Percentiles rank a stretch among this genome's conserved stretches.
phyloP scores from a whole-genome alignment of 2,329 filamentous ascomycete species.

The Exophiala lecanii-corni region DNA sequence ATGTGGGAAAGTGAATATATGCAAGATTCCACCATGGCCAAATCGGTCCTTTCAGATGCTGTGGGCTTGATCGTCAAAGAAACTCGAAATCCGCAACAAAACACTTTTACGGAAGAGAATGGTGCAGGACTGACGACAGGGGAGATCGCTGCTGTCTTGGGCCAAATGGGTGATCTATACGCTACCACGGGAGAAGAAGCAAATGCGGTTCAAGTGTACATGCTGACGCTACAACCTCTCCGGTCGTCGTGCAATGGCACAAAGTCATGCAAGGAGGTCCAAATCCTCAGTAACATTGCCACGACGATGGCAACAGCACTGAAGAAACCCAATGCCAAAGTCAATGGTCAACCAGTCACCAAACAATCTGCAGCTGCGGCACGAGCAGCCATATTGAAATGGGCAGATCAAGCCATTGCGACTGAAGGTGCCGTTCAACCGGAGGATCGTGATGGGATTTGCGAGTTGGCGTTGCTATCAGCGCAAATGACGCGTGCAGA shows the following conservation, averaged over 20 bases:
- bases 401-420: constrained; percentile 26
- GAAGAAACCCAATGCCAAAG: constrained; percentile 24
- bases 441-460: constrained; percentile 24
- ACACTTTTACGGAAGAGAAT: constrained; percentile 50
- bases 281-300: constrained; percentile 26
- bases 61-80: constrained; percentile 77
- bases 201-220: constrained; percentile 26
- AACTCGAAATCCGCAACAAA: constrained; percentile 59
- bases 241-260: constrained; percentile 24
- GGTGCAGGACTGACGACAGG: constrained; percentile 36
- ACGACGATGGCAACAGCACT: constrained; percentile 24
- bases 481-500: constrained; percentile 25
- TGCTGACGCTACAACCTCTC: constrained; percentile 25
- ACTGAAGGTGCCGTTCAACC: constrained; percentile 20
- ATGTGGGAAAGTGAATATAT: constrained; percentile 75
- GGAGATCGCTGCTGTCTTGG: constrained; percentile 33
- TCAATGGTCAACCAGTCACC: constrained; percentile 26
- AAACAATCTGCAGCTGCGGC: constrained; percentile 21
- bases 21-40: constrained; percentile 66
- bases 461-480: constrained; percentile 20
- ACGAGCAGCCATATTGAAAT: constrained; percentile 20
- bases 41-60: constrained; percentile 71
- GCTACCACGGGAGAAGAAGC: constrained; percentile 25
- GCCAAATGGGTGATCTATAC: constrained; percentile 26
- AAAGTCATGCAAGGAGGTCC: constrained; percentile 24